phyloP scores from a whole-genome alignment of 192 early-diverging fungal genomes.

The Backusella luteola region DNA sequence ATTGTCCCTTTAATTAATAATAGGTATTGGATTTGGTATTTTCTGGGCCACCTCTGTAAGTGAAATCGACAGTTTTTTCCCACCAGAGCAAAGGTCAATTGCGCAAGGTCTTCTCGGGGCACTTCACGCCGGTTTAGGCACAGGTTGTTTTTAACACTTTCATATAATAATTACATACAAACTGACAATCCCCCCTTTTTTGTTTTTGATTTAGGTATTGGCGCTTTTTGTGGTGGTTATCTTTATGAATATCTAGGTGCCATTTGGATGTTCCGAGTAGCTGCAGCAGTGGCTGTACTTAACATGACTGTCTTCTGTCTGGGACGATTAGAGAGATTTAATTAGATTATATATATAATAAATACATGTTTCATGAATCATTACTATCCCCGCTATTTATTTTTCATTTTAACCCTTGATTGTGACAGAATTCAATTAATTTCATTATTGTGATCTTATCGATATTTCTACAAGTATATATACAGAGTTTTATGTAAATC shows the following conservation, averaged over 20 bases:
- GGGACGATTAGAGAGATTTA: constrained; percentile 9
- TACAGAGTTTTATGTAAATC: too few species aligned
- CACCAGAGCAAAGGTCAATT: constrained; percentile 31
- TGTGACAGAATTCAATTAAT: constrained; percentile 6
- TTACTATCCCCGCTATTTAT: not conserved
- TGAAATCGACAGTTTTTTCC: constrained; percentile 33
- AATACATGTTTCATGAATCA: not conserved
- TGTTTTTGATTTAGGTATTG: not conserved
- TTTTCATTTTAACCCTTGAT: constrained; percentile 6
- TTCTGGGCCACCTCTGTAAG: constrained; percentile 33
- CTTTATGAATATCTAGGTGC: constrained; percentile 26
- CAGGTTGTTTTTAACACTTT: not conserved
- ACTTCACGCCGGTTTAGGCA: constrained; percentile 23
- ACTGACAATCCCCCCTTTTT: too few species aligned
- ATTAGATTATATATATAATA: not conserved
- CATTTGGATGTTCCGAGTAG: constrained; percentile 10
- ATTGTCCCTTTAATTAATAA: not conserved
- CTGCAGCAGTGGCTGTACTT: not conserved
- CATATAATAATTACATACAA: too few species aligned
- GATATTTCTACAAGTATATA: too few species aligned
- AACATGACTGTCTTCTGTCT: not conserved
- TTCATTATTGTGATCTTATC: not conserved
- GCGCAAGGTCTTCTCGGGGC: constrained; percentile 36
- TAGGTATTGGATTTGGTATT: constrained; percentile 26
- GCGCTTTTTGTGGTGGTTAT: constrained; percentile 24